Evolutionary conservation across 2,329 filamentous ascomycete genomes (phyloP), one percentile per base, ranked within the genome.

Genomic region (Nemania bipapillata): DNA sequence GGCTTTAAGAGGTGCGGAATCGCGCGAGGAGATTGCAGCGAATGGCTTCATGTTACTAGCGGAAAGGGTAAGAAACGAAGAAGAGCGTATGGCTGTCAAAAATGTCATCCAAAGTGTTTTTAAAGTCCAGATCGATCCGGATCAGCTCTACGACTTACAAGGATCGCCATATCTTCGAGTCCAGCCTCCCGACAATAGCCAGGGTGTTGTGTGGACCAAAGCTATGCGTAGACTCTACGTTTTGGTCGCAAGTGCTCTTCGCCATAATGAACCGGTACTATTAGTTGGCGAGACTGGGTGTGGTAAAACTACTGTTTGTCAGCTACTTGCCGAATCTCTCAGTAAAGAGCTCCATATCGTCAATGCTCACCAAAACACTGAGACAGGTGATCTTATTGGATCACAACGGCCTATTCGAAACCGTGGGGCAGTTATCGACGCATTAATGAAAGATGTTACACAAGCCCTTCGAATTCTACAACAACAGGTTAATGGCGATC

Each of bases 311-410:
- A 97, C 95, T 1, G 92, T 99, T 6, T 96, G 93, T 73, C 96
- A 99, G 79, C 87, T 97, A 77, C 86, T 98, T 61, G 94, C 96
- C 2, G 91, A 97, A 76, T 91, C 92, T 3, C 86, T 93, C 70
- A 84, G 85, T 17, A 93, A 91, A 75, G 84, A 92, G 70, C 83
- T 99, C 45, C 90, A 94, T 73, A 96, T 95, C 74, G 91, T 99
- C 76, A 99, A 99, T 77, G 96, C 96, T 2, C 96, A 99, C 80
- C 95, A 98, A 74, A 99, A 99, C 73, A 94, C 96, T 0, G 96
- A 99, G 79, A 98, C 96, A 0, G 95, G 96, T 17, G 96, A 99
- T 79, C 85, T 99, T 11, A 98, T 99, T 72, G 96, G 96, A 72
- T 96, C 96, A 2, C 96, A 99, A 79, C 85, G 96, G 68, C 96